These are phyloP conservation scores for Triticum aestivum DNA, from an alignment of 176 grass and related monocot genomes.

Conservation along the genomic window DNA sequence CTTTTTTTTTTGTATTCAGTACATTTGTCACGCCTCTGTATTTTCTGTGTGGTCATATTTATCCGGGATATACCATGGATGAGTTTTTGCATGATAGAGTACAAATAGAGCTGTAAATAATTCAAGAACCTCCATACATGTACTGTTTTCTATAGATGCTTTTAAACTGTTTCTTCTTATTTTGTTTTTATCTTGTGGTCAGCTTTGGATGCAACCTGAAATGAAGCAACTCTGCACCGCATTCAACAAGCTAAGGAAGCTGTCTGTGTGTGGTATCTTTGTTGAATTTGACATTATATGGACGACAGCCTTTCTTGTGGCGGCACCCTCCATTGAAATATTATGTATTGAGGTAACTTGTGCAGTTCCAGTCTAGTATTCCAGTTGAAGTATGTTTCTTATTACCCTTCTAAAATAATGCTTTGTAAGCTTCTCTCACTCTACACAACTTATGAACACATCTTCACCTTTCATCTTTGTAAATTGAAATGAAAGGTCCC, in stretches of 20 bases:
- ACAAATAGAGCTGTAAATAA: not conserved
- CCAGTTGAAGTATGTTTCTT: too few species aligned
- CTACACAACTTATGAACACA: too few species aligned
- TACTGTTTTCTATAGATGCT: too few species aligned
- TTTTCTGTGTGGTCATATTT: too few species aligned
- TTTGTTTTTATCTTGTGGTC: not conserved
- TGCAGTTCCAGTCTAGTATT: too few species aligned
- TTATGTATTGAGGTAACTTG: not conserved
- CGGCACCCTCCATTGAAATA: not conserved
- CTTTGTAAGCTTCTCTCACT: too few species aligned
- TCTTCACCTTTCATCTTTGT: too few species aligned
- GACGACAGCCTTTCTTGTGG: not conserved
- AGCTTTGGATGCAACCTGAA: conserved; percentile 4
- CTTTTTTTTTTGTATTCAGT: not conserved
- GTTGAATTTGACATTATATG: not conserved
- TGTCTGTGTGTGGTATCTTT: not conserved
- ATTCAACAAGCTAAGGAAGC: not conserved
- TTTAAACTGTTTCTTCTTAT: not conserved
- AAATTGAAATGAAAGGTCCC: too few species aligned
- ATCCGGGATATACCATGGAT: too few species aligned
- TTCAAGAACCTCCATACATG: not conserved
- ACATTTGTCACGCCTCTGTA: not conserved
- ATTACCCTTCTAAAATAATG: too few species aligned
- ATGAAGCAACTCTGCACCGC: not conserved
- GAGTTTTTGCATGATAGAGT: not conserved